Evolutionary conservation across 345 rosid species (phyloP).

Genomic region (Triadica sebifera): DNA sequence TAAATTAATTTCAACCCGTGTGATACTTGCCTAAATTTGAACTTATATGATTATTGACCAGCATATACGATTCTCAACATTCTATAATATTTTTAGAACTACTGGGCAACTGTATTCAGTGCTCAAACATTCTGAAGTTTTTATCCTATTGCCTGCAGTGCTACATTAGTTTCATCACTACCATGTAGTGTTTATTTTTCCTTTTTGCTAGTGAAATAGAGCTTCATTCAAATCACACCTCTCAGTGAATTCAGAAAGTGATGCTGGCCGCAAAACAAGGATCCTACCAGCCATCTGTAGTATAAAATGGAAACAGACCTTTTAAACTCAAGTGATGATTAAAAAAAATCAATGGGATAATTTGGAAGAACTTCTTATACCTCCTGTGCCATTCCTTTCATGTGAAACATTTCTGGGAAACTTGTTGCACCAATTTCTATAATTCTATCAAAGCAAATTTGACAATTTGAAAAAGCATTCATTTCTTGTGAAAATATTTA

Average conservation of each 20-base stretch:
- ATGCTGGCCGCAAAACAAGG: constrained; percentile 65
- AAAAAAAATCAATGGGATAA: constrained; percentile 3
- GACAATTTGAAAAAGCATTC: not conserved
- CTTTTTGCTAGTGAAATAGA: not conserved
- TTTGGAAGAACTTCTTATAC: constrained; percentile 24
- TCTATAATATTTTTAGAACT: not conserved
- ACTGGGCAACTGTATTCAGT: not conserved
- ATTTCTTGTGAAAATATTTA: not conserved
- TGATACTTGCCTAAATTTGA: not conserved
- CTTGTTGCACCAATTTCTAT: constrained; percentile 77
- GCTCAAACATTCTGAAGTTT: not conserved
- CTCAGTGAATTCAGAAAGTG: constrained; percentile 68
- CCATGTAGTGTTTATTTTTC: not conserved
- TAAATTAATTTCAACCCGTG: not conserved
- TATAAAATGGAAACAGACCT: constrained; percentile 4
- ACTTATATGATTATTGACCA: not conserved
- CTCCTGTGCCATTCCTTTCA: constrained; percentile 75
- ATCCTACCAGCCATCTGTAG: constrained; percentile 88
- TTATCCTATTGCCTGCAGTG: not conserved
- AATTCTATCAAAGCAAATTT: constrained; percentile 43
- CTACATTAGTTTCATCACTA: not conserved
- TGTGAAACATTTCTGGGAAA: constrained; percentile 74
- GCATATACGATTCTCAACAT: not conserved
- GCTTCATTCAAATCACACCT: constrained; percentile 38
- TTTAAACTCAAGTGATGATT: constrained; percentile 4